These are phyloP conservation scores for Vachellia pachyceras DNA, from an alignment of 306 rosid genomes.

Conservation along the genomic window DNA sequence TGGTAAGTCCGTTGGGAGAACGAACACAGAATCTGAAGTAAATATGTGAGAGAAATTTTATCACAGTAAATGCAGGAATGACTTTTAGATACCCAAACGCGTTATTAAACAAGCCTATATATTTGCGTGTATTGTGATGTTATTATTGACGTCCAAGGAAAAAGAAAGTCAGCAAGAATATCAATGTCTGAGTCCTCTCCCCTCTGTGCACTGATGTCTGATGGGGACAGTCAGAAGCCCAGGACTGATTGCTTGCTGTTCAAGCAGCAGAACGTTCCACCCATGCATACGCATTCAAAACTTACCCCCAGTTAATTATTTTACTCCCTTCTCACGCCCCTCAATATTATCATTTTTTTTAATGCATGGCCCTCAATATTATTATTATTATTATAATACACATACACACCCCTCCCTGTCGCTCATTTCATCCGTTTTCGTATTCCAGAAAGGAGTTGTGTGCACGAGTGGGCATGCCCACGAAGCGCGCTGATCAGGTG, in stretches of 20 bases:
- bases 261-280: slow-evolving; percentile 46
- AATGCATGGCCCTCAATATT: no score
- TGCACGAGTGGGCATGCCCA: slow-evolving; percentile 35
- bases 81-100: no score
- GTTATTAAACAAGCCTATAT: no score
- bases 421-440: neutral
- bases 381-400: no score
- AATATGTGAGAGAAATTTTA: no score
- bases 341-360: no score
- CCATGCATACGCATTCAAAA: slow-evolving; percentile 40
- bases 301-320: neutral
- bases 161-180: slow-evolving; percentile 1
- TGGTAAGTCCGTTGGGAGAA: no score
- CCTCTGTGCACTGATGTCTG: slow-evolving; percentile 30
- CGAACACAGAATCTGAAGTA: no score
- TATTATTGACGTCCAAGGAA: neutral
- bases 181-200: slow-evolving; percentile 32
- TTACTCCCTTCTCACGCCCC: neutral
- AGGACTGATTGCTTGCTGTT: slow-evolving; percentile 45
- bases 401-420: no score
- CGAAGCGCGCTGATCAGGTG: slow-evolving; percentile 45
- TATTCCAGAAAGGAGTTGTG: neutral
- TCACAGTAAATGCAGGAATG: no score
- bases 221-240: slow-evolving; percentile 33
- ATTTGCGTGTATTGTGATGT: neutral